Evolutionary conservation across 208 protist species (phyloP), one percentile per base, ranked within the genome.

Genomic region (Novymonas esmeraldas): DNA sequence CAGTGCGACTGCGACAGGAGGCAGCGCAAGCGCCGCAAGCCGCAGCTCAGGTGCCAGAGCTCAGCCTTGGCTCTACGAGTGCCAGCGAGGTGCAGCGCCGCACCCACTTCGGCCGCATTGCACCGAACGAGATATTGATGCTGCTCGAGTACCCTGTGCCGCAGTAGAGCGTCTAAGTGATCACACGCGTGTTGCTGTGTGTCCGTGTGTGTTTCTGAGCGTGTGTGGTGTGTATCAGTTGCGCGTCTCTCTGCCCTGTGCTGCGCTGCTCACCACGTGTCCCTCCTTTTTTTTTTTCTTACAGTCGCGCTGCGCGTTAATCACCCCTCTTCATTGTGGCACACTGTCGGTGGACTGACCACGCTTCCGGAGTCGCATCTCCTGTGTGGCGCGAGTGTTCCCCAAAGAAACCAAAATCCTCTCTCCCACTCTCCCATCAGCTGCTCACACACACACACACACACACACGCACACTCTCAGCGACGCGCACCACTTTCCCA

Each of bases 131-230:
- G 46, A 62, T 67, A 11, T 55, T 59, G 22, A 64, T 61, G 31
- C 49, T 72, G 3, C 64, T 72, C 39, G 60, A 70, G 54, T 78
- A 78, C 48, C 72, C 64, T 26, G 64, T 78, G n/a, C 45, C 52
- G 4, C 57, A 44, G 39, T 56, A 38, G 67, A 39, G 26, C 18
- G 22, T 16, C 10, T 29, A 42, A 41, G 36, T 41, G 36, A 11
- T 11, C 36, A 5, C 36, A 11, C 36, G 7, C 36, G 7, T 41
- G 7, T 11, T 11, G 16, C 36, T 31, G 39, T 48, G 16, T 9
- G 13, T 34, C 41, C 29, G 1, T 39, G 31, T 42, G 51, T 61
- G 36, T 34, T 26, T 28, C 36, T 9, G 54, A 48, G 24, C 42
- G 20, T 28, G 31, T 26, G 1, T 38, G 16, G 49, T 59, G 7